Evolutionary conservation across 2,329 filamentous ascomycete genomes (phyloP), one percentile per base, ranked within the genome.

Genomic region (Diaporthe sp.): DNA sequence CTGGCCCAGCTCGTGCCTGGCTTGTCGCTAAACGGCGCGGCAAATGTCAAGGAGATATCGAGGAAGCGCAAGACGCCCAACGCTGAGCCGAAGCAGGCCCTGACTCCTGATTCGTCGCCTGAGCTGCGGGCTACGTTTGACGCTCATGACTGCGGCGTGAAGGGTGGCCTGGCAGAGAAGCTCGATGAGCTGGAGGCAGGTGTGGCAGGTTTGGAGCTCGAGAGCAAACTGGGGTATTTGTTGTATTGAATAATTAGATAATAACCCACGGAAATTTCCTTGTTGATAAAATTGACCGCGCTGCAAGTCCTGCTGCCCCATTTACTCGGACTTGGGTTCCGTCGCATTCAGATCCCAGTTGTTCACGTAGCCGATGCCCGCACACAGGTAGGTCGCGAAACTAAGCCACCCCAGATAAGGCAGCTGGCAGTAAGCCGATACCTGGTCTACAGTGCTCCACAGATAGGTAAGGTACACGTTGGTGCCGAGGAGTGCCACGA

Each of bases 351-450:
- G 84, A 77, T 91, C 87, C 93, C 93, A 95, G 65, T 86, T 83
- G 81, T 95, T 95, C 82, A 95, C 81, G 76, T 92, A 86, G 1
- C 93, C 92, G 4, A 92, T 88, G 0, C 91, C 91, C 1, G 90
- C 91, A 79, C 92, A 94, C 71, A 98, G 85, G 81, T 98, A 98
- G 0, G 94, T 94, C 42, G 95, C 96, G 81, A 97, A 98, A 63
- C 92, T 87, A 78, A 98, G 85, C 96, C 96, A 98, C n/a, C 86
- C 94, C 37, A 97, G 84, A 81, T 98, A 98, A 0, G 96, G 96
- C 32, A 90, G 89, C 83, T 97, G 88, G 77, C 91, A 87, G 90
- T 91, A 96, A 15, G 91, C 94, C 25, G 94, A 92, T 15, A 92
- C 88, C n/a, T 87, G 82, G 81, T 98, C 96, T 56, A 96, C 89